Evolutionary conservation across 2,329 filamentous ascomycete species (phyloP).

Genomic region (Monilinia vaccinii-corymbosi): DNA sequence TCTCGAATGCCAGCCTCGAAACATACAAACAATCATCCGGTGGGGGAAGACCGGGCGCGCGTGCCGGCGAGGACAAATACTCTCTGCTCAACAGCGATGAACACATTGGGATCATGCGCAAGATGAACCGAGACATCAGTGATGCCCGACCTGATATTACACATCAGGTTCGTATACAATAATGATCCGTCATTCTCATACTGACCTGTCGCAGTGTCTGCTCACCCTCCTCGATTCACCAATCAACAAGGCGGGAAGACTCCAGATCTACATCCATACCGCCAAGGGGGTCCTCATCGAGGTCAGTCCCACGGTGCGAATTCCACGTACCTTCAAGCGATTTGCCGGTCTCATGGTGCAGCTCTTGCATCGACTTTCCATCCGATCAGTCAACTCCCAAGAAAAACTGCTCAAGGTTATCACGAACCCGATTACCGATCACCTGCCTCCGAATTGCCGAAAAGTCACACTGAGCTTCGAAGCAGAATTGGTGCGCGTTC

Average conservation of each 20-base stretch:
- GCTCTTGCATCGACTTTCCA: conserved; percentile 87
- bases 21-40: conserved; percentile 88
- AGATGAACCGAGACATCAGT: conserved; percentile 98
- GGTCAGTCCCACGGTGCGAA: conserved; percentile 95
- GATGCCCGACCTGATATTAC: conserved; percentile 97
- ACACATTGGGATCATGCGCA: conserved; percentile 97
- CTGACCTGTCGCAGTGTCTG: conserved; percentile 59
- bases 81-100: conserved; percentile 97
- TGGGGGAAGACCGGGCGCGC: conserved; percentile 51
- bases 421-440: conserved; percentile 95
- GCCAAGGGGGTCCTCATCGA: conserved; percentile 96
- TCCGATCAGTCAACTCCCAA: conserved; percentile 91
- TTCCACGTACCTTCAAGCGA: conserved; percentile 96
- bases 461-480: conserved; percentile 97
- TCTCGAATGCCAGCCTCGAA: conserved; percentile 94
- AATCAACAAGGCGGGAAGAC: conserved; percentile 94
- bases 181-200: conserved; percentile 13
- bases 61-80: conserved; percentile 74
- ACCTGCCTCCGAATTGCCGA: conserved; percentile 91
- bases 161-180: conserved; percentile 66
- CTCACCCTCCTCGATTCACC: conserved; percentile 95
- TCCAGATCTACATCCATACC: conserved; percentile 98
- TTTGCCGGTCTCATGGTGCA: conserved; percentile 99
- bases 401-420: conserved; percentile 97
- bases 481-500: conserved; percentile 73